Evolutionary conservation across 2,329 filamentous ascomycete species (phyloP), one percentile per base, ranked within the genome.

Genomic region (Trichophyton benhamiae): DNA sequence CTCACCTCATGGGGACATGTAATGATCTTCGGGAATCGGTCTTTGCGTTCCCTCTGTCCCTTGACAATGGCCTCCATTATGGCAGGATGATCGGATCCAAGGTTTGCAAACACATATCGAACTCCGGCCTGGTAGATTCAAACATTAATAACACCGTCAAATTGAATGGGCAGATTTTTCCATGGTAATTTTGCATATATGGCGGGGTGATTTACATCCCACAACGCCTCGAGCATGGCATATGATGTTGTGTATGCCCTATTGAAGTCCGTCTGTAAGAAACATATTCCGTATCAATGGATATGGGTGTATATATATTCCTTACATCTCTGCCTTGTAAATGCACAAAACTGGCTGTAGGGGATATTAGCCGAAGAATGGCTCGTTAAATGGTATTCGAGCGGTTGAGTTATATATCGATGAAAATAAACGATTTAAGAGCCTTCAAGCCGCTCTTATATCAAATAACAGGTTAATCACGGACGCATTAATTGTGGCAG

Each of bases 41-140:
- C 82, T 59, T 79, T 79, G 65, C 80, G 83, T 68, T 88, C 86
- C 61, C 82, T 83, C 68, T 88, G 84, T 20, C 86, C 87, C 69
- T 88, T 88, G 65, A 89, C 85, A 73, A 91, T 89, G 9, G 88
- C 88, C 73, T 91, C 88, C 41, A 91, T 84, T 69, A 91, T 88
- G 22, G 84, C 85, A 1, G 88, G 88, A 69, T 91, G 79, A 60
- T 82, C 79, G 1, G 78, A 80, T n/a, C 79, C 79, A 6, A 81
- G 68, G 62, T 82, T 81, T 52, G 80, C 79, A 58, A 82, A 82
- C 61, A 78, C 75, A 71, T 80, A 75, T 36, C 73, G 77, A 57
- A 81, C 75, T 48, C 79, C 79, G 4, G 78, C 77, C 77, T 79
- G 52, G 3, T 38, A 30, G 27, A 38, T 38, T 11, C 2, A 49